Percentiles rank a stretch among this genome's conserved stretches.
Conservation (phyloP, 1,139 yeast genomes). For the Diutina rugosa region DNA sequence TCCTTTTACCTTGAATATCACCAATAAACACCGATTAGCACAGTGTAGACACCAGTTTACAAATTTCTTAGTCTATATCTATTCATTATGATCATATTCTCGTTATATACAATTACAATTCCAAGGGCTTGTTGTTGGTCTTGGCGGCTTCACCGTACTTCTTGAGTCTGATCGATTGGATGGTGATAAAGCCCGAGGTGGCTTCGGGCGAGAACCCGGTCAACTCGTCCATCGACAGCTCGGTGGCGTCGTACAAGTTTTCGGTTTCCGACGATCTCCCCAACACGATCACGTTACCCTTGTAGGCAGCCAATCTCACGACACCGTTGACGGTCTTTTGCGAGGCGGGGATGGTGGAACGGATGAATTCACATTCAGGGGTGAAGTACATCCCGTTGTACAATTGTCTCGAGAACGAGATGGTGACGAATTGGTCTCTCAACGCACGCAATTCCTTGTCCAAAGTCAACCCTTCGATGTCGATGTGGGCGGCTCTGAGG, state of each 20-base stretch:
- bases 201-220: conserved; percentile 97
- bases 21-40: too few relatives aligned
- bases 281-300: conserved; percentile 71
- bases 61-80: too few relatives aligned
- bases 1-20: too few relatives aligned
- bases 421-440: conserved; percentile 93
- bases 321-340: conserved; percentile 93
- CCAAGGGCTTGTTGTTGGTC: conserved; percentile 40
- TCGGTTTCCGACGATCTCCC: conserved; percentile 95
- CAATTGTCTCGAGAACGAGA: conserved; percentile 77
- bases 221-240: conserved; percentile 97
- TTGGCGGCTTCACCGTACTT: conserved; percentile 94
- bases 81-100: not conserved
- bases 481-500: conserved; percentile 88
- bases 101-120: conserved; percentile 5
- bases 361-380: conserved; percentile 94
- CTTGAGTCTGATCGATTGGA: conserved; percentile 95
- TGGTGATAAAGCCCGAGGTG: conserved; percentile 94
- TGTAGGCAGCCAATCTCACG: conserved; percentile 88
- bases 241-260: conserved; percentile 93
- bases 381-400: conserved; percentile 97
- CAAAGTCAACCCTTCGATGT: conserved; percentile 89
- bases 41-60: too few relatives aligned
- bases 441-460: conserved; percentile 97
- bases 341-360: conserved; percentile 88